A percentile compares a stretch with the other conserved stretches of the same genome.
These are phyloP conservation scores for Picochlorum sp. DNA, from an alignment of 139 green algal genomes.

Conservation along the genomic window DNA sequence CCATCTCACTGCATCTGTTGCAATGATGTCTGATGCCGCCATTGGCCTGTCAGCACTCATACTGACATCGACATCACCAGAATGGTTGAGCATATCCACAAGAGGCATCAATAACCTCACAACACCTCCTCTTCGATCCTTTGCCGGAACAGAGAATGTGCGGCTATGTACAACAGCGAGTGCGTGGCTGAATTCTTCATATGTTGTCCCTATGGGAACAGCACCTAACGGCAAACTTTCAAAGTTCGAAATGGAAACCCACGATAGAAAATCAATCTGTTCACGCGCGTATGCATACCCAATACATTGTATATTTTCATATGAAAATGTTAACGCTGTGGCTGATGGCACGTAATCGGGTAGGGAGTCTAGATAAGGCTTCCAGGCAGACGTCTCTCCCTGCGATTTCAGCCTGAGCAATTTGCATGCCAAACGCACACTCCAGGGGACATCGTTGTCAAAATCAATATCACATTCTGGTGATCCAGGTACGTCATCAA, in stretches of 20 bases:
- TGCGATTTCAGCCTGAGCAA: background rate
- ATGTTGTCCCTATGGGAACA: too few relatives aligned
- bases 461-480: background rate
- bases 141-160: slow-evolving; percentile 59
- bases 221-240: too few relatives aligned
- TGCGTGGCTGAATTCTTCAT: slow-evolving; percentile 50
- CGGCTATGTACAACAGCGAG: slow-evolving; percentile 62
- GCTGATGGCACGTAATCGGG: slow-evolving; percentile 1
- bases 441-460: slow-evolving; percentile 3
- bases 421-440: slow-evolving; percentile 8
- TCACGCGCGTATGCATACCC: background rate
- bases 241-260: too few relatives aligned
- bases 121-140: slow-evolving; percentile 41
- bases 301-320: slow-evolving; percentile 6
- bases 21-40: slow-evolving; percentile 1
- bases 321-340: background rate
- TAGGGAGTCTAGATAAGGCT: slow-evolving; percentile 3
- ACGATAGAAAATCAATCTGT: too few relatives aligned
- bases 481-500: background rate
- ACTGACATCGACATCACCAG: slow-evolving; percentile 39
- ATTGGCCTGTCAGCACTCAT: slow-evolving; percentile 2
- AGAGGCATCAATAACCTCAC: slow-evolving; percentile 65
- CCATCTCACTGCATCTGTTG: slow-evolving; percentile 31
- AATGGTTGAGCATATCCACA: slow-evolving; percentile 77
- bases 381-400: background rate